Conservation (phyloP, 768 basidiomycete species). For the Pleurotus eryngii region DNA sequence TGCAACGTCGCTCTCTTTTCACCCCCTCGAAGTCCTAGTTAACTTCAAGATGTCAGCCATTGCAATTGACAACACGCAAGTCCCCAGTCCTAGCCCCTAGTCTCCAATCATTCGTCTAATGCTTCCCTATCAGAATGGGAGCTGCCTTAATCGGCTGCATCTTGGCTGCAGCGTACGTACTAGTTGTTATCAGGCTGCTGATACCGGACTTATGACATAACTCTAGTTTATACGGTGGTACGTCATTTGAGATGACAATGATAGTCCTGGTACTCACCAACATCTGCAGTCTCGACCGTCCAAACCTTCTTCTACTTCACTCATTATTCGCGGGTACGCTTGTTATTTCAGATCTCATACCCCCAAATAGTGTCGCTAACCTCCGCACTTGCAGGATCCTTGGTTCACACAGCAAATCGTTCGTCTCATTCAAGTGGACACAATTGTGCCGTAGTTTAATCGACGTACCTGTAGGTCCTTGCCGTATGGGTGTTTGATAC, state of each 20-base stretch:
- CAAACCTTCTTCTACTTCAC: slow-evolving; percentile 56
- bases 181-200: not conserved
- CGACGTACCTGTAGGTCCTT: slow-evolving; percentile 35
- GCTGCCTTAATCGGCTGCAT: slow-evolving; percentile 49
- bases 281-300: slow-evolving; percentile 43
- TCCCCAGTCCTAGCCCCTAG: not conserved
- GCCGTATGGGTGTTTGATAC: slow-evolving; percentile 49
- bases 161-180: slow-evolving; percentile 44
- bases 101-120: not conserved
- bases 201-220: not conserved
- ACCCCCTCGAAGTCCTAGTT: not conserved
- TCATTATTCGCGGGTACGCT: slow-evolving; percentile 27
- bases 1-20: not conserved
- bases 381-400: slow-evolving; percentile 28
- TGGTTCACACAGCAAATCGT: slow-evolving; percentile 53
- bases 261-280: not conserved
- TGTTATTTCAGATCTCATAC: slow-evolving; percentile 23
- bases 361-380: not conserved
- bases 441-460: not conserved
- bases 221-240: slow-evolving; percentile 49
- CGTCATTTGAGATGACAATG: slow-evolving; percentile 4
- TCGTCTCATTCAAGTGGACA: not conserved
- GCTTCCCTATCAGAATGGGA: slow-evolving; percentile 34
- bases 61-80: slow-evolving; percentile 35
- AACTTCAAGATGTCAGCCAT: slow-evolving; percentile 3